Conservation (phyloP, 495 filamentous ascomycete genomes). For the Trichoderma gamsii region DNA sequence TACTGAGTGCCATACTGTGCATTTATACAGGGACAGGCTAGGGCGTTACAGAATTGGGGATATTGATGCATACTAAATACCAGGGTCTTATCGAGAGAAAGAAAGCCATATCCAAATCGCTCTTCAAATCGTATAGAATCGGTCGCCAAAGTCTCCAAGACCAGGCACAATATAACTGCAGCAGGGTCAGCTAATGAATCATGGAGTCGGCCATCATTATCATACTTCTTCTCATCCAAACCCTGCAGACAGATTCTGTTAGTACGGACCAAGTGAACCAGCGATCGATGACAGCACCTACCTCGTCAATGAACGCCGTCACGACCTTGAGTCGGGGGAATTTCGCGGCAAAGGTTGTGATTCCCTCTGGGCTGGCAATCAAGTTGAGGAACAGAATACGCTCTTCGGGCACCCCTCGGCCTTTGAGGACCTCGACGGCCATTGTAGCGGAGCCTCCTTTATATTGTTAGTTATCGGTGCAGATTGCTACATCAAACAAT, state of each 20-base stretch:
- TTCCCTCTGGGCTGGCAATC: conserved; percentile 90
- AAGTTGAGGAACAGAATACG: conserved; percentile 93
- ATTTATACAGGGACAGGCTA: neutral
- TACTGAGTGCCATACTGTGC: conserved; percentile 23
- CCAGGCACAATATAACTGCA: conserved; percentile 91
- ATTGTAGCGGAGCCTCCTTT: conserved; percentile 91
- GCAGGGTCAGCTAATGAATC: conserved; percentile 22
- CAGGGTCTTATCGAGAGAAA: conserved; percentile 8
- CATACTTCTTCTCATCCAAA: conserved; percentile 93
- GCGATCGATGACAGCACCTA: conserved; percentile 19
- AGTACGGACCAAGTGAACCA: conserved; percentile 18
- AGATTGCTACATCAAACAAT: neutral
- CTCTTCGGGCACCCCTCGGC: conserved; percentile 86
- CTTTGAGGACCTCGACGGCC: conserved; percentile 86
- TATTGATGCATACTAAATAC: conserved; percentile 19
- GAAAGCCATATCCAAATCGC: neutral
- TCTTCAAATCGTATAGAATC: conserved; percentile 83
- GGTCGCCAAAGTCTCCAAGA: conserved; percentile 92
- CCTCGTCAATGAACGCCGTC: conserved; percentile 90
- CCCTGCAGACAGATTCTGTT: conserved; percentile 42
- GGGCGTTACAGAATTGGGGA: conserved; percentile 5
- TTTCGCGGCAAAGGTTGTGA: conserved; percentile 79
- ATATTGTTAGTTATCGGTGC: neutral
- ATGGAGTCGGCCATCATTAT: conserved; percentile 16
- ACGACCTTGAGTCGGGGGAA: conserved; percentile 92